phyloP scores from a whole-genome alignment of 2,329 filamentous ascomycete species.

The Penicillium sp. region DNA sequence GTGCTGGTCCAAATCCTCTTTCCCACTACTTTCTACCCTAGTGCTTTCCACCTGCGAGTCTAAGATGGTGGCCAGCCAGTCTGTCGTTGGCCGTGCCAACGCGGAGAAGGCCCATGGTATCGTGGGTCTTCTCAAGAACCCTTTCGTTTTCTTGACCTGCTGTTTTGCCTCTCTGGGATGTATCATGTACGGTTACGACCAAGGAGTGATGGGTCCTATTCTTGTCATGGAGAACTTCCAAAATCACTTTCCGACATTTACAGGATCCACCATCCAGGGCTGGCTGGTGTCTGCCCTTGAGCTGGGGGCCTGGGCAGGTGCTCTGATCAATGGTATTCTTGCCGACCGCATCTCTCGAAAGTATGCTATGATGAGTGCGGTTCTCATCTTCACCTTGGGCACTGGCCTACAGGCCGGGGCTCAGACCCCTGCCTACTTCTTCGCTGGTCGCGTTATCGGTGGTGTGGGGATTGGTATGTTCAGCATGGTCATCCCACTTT shows the following conservation, averaged over 20 bases:
- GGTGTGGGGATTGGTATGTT: constrained; percentile 32
- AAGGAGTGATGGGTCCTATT: constrained; percentile 36
- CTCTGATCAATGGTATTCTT: constrained; percentile 30
- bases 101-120: constrained; percentile 40
- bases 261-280: constrained; percentile 31
- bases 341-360: constrained; percentile 32
- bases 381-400: constrained; percentile 35
- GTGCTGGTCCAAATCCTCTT: background rate
- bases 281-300: constrained; percentile 36
- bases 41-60: background rate
- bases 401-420: constrained; percentile 29
- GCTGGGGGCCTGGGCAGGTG: constrained; percentile 36
- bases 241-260: constrained; percentile 34
- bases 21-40: background rate
- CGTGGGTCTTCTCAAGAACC: constrained; percentile 41
- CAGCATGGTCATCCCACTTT: constrained; percentile 32
- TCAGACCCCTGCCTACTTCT: constrained; percentile 28
- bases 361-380: constrained; percentile 35
- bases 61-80: constrained; percentile 34
- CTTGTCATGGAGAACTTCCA: constrained; percentile 39
- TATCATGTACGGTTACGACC: constrained; percentile 38
- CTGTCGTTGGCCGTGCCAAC: constrained; percentile 39
- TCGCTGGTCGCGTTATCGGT: constrained; percentile 28
- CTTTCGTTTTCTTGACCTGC: constrained; percentile 41
- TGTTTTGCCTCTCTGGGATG: constrained; percentile 36